Evolutionary conservation across 2,329 filamentous ascomycete genomes (phyloP), one percentile per base, ranked within the genome.

Genomic region (Neonectria coccinea): DNA sequence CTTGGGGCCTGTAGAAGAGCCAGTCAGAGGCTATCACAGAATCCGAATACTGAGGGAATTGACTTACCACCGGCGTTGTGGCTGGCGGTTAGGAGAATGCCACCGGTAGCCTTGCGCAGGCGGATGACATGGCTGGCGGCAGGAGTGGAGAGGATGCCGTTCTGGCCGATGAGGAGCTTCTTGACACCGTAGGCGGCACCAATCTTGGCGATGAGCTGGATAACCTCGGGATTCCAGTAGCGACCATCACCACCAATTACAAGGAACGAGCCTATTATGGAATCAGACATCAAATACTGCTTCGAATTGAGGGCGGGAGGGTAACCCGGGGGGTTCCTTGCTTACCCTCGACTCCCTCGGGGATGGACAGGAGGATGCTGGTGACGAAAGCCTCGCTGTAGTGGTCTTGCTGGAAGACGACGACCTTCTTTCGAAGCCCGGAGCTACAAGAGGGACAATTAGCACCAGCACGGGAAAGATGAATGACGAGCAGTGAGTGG

Each of bases 341-440:
- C 45, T 70, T 76, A 88, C 89, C 94, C 77, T 97, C 84, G 59
- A 86, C 94, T 68, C 96, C 96, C 81, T 99, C 96, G 33, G 96
- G 96, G 75, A 99, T 99, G 56, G 96, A 97, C 67, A 97, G 89
- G 72, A 99, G 88, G 79, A 97, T 97, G 81, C 93, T 95, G 70
- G 95, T 87, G 73, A 99, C 88, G 80, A 99, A 99, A 56, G 95
- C 90, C 83, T 99, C 96, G 81, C 93, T 94, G 87, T 99, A 99
- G 84, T 99, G 88, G 65, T 90, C 86, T 82, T 97, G 86, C 82
- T 99, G 93, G 86, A 99, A 99, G 79, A 97, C 92, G 77, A 93
- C 94, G 84, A 98, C 96, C 89, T 97, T 98, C 85, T 99, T 99
- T 70, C 96, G 94, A 81, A 99, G 93, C 81, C 96, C 96, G 72